phyloP scores from a whole-genome alignment of 1,284 basidiomycete species.

The Athelia psychrophila region DNA sequence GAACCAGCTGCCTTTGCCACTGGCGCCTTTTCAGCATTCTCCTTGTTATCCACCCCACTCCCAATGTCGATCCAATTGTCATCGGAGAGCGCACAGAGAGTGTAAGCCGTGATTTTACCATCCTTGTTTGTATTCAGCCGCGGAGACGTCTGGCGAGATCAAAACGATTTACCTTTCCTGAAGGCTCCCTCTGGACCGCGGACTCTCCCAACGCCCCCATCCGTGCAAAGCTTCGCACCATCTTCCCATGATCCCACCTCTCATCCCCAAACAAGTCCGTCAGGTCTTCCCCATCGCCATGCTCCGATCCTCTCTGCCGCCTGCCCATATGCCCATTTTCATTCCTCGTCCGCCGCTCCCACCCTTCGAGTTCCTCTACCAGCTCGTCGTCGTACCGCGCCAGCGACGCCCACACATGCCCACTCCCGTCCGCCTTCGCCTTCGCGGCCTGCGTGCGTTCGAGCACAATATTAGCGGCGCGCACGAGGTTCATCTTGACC shows the following conservation, averaged over 20 bases:
- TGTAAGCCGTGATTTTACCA: constrained; percentile 39
- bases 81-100: constrained; percentile 41
- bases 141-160: neutral
- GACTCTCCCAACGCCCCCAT: constrained; percentile 41
- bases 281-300: constrained; percentile 34
- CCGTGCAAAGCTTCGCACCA: constrained; percentile 72
- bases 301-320: constrained; percentile 32
- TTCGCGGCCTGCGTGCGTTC: constrained; percentile 37
- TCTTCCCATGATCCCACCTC: constrained; percentile 70
- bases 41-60: constrained; percentile 27
- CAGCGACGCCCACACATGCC: constrained; percentile 71
- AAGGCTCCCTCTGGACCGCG: constrained; percentile 28
- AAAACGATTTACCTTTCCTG: constrained; percentile 20
- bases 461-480: constrained; percentile 53
- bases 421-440: constrained; percentile 25
- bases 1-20: constrained; percentile 20
- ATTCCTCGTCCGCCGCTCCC: constrained; percentile 53
- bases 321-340: constrained; percentile 37
- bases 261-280: constrained; percentile 40
- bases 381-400: constrained; percentile 73
- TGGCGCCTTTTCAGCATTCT: constrained; percentile 12
- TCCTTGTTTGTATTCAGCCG: constrained; percentile 23
- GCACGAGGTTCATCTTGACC: constrained; percentile 48
- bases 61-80: constrained; percentile 42
- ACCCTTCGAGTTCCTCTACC: constrained; percentile 55